phyloP scores from a whole-genome alignment of 768 basidiomycete genomes.

The Suillus subalutaceus region DNA sequence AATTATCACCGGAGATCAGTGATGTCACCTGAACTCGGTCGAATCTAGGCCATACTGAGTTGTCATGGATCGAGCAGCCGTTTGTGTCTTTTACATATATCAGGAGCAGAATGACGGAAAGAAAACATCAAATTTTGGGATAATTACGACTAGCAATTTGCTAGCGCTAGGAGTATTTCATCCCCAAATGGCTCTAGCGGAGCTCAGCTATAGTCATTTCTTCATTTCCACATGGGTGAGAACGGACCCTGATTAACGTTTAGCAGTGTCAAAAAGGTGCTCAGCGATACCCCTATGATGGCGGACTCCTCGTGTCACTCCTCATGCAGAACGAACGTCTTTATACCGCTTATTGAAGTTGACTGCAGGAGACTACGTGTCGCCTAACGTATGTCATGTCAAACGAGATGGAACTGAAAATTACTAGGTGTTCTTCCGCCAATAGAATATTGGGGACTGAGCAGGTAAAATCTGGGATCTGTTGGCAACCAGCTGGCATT shows the following conservation, averaged over 20 bases:
- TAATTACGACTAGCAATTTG: not conserved
- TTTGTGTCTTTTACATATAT: not conserved
- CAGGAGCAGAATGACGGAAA: not conserved
- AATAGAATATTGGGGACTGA: not conserved
- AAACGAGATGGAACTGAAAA: not conserved
- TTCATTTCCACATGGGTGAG: not conserved
- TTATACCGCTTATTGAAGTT: not conserved
- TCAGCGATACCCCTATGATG: not conserved
- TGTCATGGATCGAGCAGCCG: not conserved
- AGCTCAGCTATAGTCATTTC: no score
- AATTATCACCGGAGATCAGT: not conserved
- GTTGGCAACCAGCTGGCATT: not conserved
- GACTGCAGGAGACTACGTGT: not conserved
- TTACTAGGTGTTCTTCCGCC: not conserved
- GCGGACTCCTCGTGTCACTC: not conserved
- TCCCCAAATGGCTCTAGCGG: not conserved
- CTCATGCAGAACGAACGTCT: not conserved
- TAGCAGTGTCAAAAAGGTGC: not conserved
- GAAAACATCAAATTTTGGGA: not conserved
- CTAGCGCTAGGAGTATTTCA: not conserved
- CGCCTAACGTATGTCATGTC: not conserved
- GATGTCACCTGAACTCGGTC: not conserved
- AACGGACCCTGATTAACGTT: not conserved
- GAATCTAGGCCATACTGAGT: not conserved
- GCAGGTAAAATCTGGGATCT: not conserved